Base-by-base conservation (phyloP, 495 filamentous ascomycete genomes). In the Clavariopsis aquatica region DNA sequence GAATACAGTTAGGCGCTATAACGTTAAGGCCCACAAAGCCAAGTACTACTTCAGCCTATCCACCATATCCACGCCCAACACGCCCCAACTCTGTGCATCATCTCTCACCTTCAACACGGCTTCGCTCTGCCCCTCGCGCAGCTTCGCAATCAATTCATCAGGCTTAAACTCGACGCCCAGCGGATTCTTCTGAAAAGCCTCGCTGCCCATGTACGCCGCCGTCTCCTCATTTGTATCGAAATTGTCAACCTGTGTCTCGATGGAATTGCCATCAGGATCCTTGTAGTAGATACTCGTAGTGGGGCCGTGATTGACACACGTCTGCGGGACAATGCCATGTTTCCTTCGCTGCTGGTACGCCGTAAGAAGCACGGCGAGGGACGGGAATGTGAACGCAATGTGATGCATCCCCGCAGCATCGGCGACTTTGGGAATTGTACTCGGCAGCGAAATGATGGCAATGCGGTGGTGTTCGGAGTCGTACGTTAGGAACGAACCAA, bases 381-480 rank as follows among this genome's bases (percentile, higher is more conserved):
- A 65, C 12, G 58, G 59, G 65, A 70, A 80, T 8, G 71, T 65
- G 61, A 80, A 80, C 24, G 77, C 71, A 24, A 81, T 66, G 62
- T 81, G 78, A 10, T 78, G 65, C 15, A 81, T 57, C 0, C 78
- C 78, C 0, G 74, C 68, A 45, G 55, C 63, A 13, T 54, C 56
- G 3, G 28, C 49, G 1, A 57, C 45, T 41, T 71, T 74, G 2
- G 67, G 59, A 4, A 13, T 31, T 4, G 66, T 70, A 1, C 64
- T 66, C 0, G 75, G 74, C 12, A 77, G n/a, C 15, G 12, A 3
- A 9, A 64, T 31, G 27, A 82, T 68, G 0, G 77, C 79, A 27
- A 82, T 71, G 4, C 79, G 79, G 64, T 82, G 79, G 57, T 82
- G 79, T 61, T 81, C 79, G 0, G 78, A 71, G 57, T 82, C 79